Evolutionary conservation across 305 asterid genomes (phyloP), one percentile per base, ranked within the genome.

Genomic region (Fraxinus baroniana): DNA sequence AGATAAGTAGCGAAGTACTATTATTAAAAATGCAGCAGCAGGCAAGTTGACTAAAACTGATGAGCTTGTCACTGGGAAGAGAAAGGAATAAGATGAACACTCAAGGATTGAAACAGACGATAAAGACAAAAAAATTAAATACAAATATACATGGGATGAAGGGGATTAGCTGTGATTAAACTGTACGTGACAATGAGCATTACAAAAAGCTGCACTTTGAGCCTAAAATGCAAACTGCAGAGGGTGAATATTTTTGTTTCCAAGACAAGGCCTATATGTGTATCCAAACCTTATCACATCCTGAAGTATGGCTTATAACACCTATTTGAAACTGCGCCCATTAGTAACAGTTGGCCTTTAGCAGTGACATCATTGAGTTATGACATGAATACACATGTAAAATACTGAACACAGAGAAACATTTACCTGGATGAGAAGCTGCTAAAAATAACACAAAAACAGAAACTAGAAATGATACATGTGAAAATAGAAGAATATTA

Each of bases 1-100:
- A 71, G 96, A 87, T 83, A 92, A 82, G 86, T 96, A 96, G 80
- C 99, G 98, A 80, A 92, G 88, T 66, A 84, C 57, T 82, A 94
- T 86, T 70, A 96, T 88, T 84, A 96, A 83, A 78, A 90, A 52
- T 39, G 87, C 91, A 71, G 99, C 98, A 78, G 92, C 95, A 83
- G 98, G 97, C 82, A 96, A 81, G 92, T 96, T 96, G 88, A 92
- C 93, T 74, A 96, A 88, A 83, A 94, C 98, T 77, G 99, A 93
- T 26, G 95, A 77, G 89, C 99, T 96, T 35, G 98, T 94, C 84
- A 94, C 99, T 96, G 97, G 81, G 26, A 88, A 82, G 70, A 77
- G 74, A 80, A 68, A 74, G 70, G n/a, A 70, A 62, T 82, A 26
- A 36, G 70, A 30, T 17, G 82, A 84, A 78, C 32, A 46, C 77